phyloP scores from a whole-genome alignment of 2,329 filamentous ascomycete genomes.

The Fusarium papillatum region DNA sequence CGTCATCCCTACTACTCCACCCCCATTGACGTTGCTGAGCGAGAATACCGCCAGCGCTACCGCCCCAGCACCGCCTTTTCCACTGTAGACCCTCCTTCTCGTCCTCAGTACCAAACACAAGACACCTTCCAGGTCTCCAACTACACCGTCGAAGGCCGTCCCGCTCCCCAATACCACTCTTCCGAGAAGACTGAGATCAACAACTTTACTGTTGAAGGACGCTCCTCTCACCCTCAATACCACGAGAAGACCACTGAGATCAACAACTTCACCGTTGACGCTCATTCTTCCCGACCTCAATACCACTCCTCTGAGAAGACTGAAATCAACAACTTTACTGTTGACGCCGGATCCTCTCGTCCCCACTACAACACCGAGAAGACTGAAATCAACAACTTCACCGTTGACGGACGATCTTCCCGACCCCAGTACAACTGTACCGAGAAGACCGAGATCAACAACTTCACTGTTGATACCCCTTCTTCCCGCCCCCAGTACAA shows the following conservation, averaged over 20 bases:
- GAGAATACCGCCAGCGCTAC: conserved; percentile 74
- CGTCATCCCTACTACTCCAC: conserved; percentile 61
- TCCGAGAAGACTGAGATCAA: conserved; percentile 43
- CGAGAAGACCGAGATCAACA: conserved; percentile 45
- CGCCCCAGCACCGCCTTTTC: conserved; percentile 59
- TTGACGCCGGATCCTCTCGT: conserved; percentile 31
- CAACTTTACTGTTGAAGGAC: conserved; percentile 48
- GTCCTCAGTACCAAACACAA: conserved; percentile 48
- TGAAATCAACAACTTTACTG: conserved; percentile 31
- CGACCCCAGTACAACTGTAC: conserved; percentile 15
- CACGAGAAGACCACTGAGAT: conserved; percentile 32
- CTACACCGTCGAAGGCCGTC: conserved; percentile 42
- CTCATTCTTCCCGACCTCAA: conserved; percentile 26
- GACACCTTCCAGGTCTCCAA: conserved; percentile 39
- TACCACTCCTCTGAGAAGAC: conserved; percentile 28
- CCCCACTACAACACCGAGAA: conserved; percentile 26
- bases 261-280: conserved; percentile 35
- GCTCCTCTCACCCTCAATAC: conserved; percentile 25
- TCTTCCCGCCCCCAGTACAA: conserved; percentile 38
- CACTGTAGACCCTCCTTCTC: conserved; percentile 50
- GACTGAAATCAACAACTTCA: conserved; percentile 33
- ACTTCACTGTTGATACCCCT: conserved; percentile 46
- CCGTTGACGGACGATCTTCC: conserved; percentile 32
- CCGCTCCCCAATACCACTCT: conserved; percentile 36
- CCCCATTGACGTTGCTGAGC: conserved; percentile 74